Evolutionary conservation across 352 stramenopile genomes (phyloP), one percentile per base, ranked within the genome.

Genomic region (Paralagenidium karlingii): DNA sequence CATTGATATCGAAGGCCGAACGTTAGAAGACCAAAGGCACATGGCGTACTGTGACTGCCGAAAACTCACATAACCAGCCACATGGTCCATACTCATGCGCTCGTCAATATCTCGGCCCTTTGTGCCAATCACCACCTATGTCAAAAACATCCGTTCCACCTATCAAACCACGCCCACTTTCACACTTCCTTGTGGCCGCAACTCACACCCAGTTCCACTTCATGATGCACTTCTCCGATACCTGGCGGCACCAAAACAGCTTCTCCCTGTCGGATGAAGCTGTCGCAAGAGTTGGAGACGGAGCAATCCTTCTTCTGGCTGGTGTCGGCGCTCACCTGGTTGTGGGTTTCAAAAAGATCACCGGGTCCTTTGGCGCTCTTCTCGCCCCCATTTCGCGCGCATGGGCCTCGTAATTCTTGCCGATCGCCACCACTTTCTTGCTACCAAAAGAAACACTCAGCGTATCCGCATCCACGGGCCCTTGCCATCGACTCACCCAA

Each of bases 381-480:
- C 49, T 31, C 3, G 63, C 73, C 19, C 75, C 75, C 70, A 91
- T 85, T 54, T 91, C 77, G 19, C 69, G 59, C 36, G 69, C 73
- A 26, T 91, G 77, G 24, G 73, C 70, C 38, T 84, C 74, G 31
- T 88, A 91, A 48, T 91, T 91, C 53, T 87, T 86, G 49, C 75
- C 71, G 48, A 91, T 85, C 13, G 64, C 69, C 24, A 89, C 54
- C 34, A 87, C 80, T 58, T 87, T 87, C 53, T 87, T 84, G 43
- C 69, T 82, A 47, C 26, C 20, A 13, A 11, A 24, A 1, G 20
- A 3, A 8, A n/a, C n/a, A 30, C 10, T 9, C 5, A 15, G 29
- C 20, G 18, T 5, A 0, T 20, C 20, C 5, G 8, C 9, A 2
- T 12, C 6, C 13, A 7, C 2, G n/a, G 15, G 7, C n/a, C 25